phyloP scores from a whole-genome alignment of 176 grass and related monocot genomes.

The Eleusine coracana region DNA sequence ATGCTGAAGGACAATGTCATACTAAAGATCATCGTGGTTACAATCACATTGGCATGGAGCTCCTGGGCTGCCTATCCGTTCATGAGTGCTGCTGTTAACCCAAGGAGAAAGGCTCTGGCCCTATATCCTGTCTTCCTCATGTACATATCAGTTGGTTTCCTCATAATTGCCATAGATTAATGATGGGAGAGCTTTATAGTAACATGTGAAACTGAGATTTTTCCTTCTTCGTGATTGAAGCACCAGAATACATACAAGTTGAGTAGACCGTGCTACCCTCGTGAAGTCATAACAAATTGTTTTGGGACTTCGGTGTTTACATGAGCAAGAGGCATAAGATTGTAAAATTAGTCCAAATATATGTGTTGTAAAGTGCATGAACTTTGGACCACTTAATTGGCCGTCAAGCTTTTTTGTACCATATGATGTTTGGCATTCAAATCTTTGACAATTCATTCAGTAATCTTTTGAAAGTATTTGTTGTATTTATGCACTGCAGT shows the following conservation, averaged over 20 bases:
- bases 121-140: conserved; percentile 95
- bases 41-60: conserved; percentile 85
- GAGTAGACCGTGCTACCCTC: conserved; percentile 35
- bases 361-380: conserved; percentile 48
- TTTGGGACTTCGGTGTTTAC: conserved; percentile 39
- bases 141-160: conserved; percentile 94
- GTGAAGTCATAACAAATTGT: not conserved
- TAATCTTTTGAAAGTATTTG: not conserved
- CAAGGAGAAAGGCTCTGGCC: conserved; percentile 93
- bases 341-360: conserved; percentile 52
- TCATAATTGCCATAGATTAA: conserved; percentile 96
- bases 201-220: conserved; percentile 28
- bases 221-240: conserved; percentile 33
- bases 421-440: not conserved
- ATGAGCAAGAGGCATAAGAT: conserved; percentile 26
- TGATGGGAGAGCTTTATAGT: conserved; percentile 25
- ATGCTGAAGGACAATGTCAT: conserved; percentile 91
- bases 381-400: conserved; percentile 35
- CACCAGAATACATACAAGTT: conserved; percentile 37
- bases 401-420: conserved; percentile 20
- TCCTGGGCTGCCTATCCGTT: conserved; percentile 99
- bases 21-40: conserved; percentile 82
- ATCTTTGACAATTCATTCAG: not conserved
- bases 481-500: not conserved
- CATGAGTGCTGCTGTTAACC: conserved; percentile 97